Evolutionary conservation across 805 yeast genomes (phyloP).

Genomic region (Cyberlindnera maritima): DNA sequence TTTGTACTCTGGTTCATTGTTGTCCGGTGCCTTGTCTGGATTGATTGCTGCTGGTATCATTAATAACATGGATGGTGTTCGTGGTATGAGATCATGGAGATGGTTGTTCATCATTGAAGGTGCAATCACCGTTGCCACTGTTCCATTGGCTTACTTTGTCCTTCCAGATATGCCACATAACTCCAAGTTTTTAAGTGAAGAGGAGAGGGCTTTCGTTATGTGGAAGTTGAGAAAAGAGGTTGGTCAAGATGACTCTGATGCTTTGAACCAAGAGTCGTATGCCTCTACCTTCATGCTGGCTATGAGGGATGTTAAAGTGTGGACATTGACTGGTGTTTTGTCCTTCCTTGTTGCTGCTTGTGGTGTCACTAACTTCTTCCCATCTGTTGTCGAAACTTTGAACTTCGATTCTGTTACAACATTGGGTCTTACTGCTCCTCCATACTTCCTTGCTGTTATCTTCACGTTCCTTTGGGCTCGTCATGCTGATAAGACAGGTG

Average conservation of each 20-base stretch:
- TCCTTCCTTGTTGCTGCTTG: constrained; percentile 52
- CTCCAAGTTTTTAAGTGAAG: constrained; percentile 42
- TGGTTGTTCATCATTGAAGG: constrained; percentile 68
- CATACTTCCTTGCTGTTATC: constrained; percentile 50
- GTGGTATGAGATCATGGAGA: constrained; percentile 57
- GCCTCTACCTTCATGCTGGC: constrained; percentile 37
- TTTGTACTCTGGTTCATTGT: constrained; percentile 50
- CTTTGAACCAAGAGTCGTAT: constrained; percentile 29
- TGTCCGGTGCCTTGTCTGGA: constrained; percentile 54
- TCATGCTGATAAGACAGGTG: constrained; percentile 56
- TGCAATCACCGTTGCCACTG: constrained; percentile 48
- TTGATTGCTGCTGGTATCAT: constrained; percentile 53
- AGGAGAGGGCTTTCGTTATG: constrained; percentile 38
- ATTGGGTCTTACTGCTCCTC: constrained; percentile 57
- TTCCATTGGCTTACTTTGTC: constrained; percentile 40
- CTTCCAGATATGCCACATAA: constrained; percentile 54
- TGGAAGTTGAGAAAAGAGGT: constrained; percentile 29
- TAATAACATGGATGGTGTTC: constrained; percentile 36
- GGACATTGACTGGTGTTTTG: constrained; percentile 44
- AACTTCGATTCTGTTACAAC: constrained; percentile 49
- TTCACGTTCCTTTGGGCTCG: constrained; percentile 51
- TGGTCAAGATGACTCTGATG: constrained; percentile 29
- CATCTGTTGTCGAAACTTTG: constrained; percentile 56
- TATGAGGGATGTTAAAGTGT: constrained; percentile 41
- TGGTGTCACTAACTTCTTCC: constrained; percentile 61